Base-by-base conservation (phyloP, 2,329 filamentous ascomycete genomes). In the Aspergillus unguis region DNA sequence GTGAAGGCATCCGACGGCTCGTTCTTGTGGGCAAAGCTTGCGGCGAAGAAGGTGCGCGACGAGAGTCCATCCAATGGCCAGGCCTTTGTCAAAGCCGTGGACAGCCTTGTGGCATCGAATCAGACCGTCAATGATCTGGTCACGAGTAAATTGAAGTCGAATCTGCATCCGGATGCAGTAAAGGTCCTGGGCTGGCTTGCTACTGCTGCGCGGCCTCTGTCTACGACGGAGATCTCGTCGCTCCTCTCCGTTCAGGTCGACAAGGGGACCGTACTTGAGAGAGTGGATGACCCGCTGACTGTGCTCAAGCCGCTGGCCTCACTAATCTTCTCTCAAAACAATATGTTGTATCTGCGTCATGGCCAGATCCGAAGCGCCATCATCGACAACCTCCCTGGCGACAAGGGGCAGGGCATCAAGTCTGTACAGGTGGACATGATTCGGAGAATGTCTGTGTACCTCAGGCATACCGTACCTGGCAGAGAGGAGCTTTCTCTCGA, bases 11-110 rank as follows among this genome's bases (percentile, higher is more conserved):
- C 71, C 3, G 58, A 65, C 7, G 69, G 71, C 5, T 73, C 70
- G 4, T 72, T 74, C 52, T 58, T 73, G 0, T 74, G 70, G 70
- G 71, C 69, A 4, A 74, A 71, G 55, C 61, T 73, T 5, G 65
- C 63, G 7, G 52, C 67, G 0, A 69, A 68, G 55, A 58, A 58
- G 26, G 52, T 67, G n/a, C 59, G 65, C 6, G 56, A 59, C 10
- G 70, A 71, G 51, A 50, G 52, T 17, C 55, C 51, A 1, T 44
- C 58, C 10, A 52, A 52, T 6, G 33, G 44, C 0, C 62, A 71
- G n/a, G 56, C 46, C 6, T 48, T 72, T 4, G 37, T 45, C 17
- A 68, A 66, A 53, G 59, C 62, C 0, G 58, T 71, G 0, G 65
- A 68, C 5, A 53, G 44, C 2, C 27, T 73, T 0, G 43, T 61